phyloP scores from a whole-genome alignment of 805 yeast species.

The Kuraishia hungarica region DNA sequence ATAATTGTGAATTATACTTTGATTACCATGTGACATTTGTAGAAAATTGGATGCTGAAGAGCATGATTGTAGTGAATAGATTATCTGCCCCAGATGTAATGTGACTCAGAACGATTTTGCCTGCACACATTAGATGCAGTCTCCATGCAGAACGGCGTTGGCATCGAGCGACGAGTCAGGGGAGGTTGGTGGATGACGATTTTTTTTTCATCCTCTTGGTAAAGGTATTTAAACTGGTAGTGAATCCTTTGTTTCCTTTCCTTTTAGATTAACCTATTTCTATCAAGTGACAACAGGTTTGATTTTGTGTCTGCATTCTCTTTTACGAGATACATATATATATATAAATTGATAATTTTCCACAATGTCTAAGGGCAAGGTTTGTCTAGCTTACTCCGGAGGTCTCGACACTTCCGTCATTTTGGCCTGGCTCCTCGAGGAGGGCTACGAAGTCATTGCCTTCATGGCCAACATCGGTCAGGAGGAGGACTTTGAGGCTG shows the following conservation, averaged over 20 bases:
- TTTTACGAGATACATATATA: not conserved
- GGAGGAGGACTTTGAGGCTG: conserved; percentile 98
- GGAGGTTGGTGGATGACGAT: not conserved
- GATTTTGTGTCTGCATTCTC: not conserved
- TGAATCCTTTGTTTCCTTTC: not conserved
- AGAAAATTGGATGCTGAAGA: not conserved
- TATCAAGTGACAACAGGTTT: not conserved
- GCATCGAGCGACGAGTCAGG: not conserved
- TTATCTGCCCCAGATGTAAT: not conserved
- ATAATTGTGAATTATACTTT: not conserved
- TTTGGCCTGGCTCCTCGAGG: conserved; percentile 95
- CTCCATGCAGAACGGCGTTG: not conserved
- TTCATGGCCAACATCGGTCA: conserved; percentile 98
- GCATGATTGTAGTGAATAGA: no score
- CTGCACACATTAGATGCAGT: not conserved
- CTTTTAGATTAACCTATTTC: not conserved
- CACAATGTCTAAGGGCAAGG: conserved; percentile 92
- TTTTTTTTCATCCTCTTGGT: not conserved
- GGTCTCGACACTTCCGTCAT: conserved; percentile 98
- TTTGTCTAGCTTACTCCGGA: conserved; percentile 98
- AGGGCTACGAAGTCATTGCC: conserved; percentile 97
- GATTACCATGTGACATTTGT: not conserved
- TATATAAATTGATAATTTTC: not conserved
- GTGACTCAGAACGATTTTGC: not conserved
- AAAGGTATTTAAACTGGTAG: not conserved